Evolutionary conservation across 306 rosid species (phyloP).

Genomic region (Prunus davidiana): DNA sequence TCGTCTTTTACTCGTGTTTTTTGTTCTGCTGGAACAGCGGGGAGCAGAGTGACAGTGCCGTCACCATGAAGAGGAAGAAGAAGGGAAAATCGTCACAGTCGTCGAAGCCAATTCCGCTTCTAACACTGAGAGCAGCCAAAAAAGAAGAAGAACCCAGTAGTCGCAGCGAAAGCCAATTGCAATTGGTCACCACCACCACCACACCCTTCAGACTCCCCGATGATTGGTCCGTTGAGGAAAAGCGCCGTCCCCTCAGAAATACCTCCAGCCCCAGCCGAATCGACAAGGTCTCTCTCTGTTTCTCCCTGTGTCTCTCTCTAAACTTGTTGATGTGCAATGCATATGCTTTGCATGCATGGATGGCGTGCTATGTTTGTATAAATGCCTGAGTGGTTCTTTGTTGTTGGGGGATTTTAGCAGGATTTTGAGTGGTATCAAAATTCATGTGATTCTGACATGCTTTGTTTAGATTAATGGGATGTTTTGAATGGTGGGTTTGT

Average conservation of each 20-base stretch:
- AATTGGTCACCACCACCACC: background rate
- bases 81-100: constrained; percentile 3
- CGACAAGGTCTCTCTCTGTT: constrained; percentile 34
- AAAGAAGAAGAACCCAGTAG: background rate
- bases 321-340: background rate
- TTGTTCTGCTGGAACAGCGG: too few relatives aligned
- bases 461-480: background rate
- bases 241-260: constrained; percentile 20
- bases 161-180: constrained; percentile 16
- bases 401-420: background rate
- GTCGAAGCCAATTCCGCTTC: constrained; percentile 15
- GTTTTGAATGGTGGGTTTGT: background rate
- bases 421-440: background rate
- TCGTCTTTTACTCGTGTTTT: too few relatives aligned
- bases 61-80: background rate
- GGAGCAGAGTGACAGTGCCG: background rate
- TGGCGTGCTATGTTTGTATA: background rate
- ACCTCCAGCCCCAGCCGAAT: background rate
- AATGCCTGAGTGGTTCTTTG: background rate
- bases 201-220: constrained; percentile 40
- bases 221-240: constrained; percentile 46
- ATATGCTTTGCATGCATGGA: constrained; percentile 15
- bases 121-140: background rate
- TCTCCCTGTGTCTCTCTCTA: background rate
- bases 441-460: background rate